Evolutionary conservation across 345 rosid genomes (phyloP), one percentile per base, ranked within the genome.

Genomic region (Populus tremula): DNA sequence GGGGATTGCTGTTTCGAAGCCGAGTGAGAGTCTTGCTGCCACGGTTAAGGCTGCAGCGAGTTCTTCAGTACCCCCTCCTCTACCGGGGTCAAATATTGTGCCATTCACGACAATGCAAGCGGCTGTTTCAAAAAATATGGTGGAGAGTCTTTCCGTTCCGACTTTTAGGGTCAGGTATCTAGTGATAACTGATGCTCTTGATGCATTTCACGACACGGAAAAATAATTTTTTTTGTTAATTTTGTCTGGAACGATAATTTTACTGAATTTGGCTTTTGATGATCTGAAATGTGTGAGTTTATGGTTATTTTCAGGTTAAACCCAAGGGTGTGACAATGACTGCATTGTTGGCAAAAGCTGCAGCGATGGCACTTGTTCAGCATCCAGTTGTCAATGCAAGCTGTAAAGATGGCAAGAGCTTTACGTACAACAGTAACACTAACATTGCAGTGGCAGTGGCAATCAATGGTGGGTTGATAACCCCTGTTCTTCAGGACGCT

Each of bases 271-370:
- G 10, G 66, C 12, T 2, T 21, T 61, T 43, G 43, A 21, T 50
- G 67, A 38, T 41, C 9, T 20, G 33, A 45, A 64, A 65, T 9
- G 9, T 18, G n/a, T 31, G 67, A 29, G 29, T 31, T 76, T 70
- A 67, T 71, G 18, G 23, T 54, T 72, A 70, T 70, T 56, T 16
- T 73, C 84, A 92, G 98, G 94, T 95, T 86, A 93, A 95, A 83
- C 94, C 92, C 31, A 93, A 93, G 87, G 98, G 98, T 71, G 99
- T 93, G 43, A 92, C 99, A 35, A 93, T 95, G 99, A 96, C 97
- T 29, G 97, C 94, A 7, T 78, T 96, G 72, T 82, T 96, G 79
- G 97, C 99, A 11, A 96, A 96, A 82, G 99, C 98, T 71, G 90
- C 92, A 11, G 99, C 98, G 71, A 90, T 96, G 97, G 93, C 98